Evolutionary conservation across 345 rosid genomes (phyloP).

Genomic region (Passiflora organensis): DNA sequence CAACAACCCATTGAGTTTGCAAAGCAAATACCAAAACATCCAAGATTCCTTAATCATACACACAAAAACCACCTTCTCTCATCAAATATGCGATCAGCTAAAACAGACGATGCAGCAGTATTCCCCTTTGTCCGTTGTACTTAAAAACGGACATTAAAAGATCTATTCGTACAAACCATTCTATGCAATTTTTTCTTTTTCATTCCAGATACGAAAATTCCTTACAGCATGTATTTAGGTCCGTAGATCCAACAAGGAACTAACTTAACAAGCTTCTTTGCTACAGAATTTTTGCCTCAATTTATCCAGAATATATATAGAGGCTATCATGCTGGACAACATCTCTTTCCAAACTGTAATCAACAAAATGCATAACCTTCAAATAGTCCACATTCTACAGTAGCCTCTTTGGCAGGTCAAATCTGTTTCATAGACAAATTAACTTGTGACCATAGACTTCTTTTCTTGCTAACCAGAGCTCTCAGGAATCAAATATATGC

Average conservation of each 20-base stretch:
- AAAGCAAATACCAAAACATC: slow-evolving; percentile 3
- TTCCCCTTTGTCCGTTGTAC: neutral
- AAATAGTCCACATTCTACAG: slow-evolving; percentile 47
- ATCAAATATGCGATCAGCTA: neutral
- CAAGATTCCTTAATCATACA: slow-evolving; percentile 12
- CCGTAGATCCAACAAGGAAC: slow-evolving; percentile 22
- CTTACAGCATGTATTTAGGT: slow-evolving; percentile 33
- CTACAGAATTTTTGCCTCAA: slow-evolving; percentile 16
- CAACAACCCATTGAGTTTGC: slow-evolving; percentile 3
- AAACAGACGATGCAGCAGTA: slow-evolving; percentile 6
- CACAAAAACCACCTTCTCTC: slow-evolving; percentile 9
- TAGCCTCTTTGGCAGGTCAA: slow-evolving; percentile 48
- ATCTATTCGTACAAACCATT: slow-evolving; percentile 33
- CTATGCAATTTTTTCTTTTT: slow-evolving; percentile 32
- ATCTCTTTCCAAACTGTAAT: slow-evolving; percentile 29
- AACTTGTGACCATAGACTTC: slow-evolving; percentile 41
- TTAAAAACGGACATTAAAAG: slow-evolving; percentile 22
- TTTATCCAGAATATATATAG: slow-evolving; percentile 18
- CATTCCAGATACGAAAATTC: slow-evolving; percentile 29
- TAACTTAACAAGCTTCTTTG: slow-evolving; percentile 29
- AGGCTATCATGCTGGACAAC: slow-evolving; percentile 28
- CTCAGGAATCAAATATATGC: slow-evolving; percentile 30
- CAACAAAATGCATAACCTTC: slow-evolving; percentile 37
- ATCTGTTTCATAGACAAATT: slow-evolving; percentile 69
- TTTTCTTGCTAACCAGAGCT: slow-evolving; percentile 23